phyloP scores from a whole-genome alignment of 345 rosid species.

The Anacardium occidentale region DNA sequence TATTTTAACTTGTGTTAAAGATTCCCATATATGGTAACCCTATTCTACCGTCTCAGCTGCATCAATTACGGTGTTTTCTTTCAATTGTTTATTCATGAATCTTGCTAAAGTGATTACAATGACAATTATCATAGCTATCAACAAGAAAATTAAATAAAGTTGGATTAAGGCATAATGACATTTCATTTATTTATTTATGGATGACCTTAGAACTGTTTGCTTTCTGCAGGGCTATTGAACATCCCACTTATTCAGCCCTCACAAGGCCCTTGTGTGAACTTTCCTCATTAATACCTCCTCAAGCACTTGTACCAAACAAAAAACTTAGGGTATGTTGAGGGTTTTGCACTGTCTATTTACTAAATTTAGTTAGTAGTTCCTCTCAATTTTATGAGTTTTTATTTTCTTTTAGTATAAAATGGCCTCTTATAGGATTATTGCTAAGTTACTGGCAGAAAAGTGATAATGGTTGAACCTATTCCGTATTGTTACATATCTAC shows the following conservation, averaged over 20 bases:
- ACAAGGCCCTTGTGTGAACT: constrained; percentile 98
- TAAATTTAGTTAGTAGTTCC: neutral
- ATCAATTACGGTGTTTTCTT: constrained; percentile 17
- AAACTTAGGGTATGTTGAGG: constrained; percentile 76
- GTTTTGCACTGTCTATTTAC: constrained; percentile 1
- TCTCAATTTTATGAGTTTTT: neutral
- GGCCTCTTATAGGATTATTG: neutral
- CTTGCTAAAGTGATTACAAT: constrained; percentile 2
- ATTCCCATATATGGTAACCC: constrained; percentile 92
- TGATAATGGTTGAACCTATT: neutral
- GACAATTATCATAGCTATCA: constrained; percentile 5
- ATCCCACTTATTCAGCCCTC: constrained; percentile 95
- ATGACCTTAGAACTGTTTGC: constrained; percentile 13
- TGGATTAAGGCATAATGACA: neutral
- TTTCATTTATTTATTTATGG: constrained; percentile 1
- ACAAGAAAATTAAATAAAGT: neutral
- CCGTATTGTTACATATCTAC: neutral
- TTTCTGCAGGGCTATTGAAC: constrained; percentile 90
- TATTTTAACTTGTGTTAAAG: constrained; percentile 92
- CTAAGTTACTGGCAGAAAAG: constrained; percentile 4
- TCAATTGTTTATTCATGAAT: constrained; percentile 13
- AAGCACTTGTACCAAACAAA: constrained; percentile 79
- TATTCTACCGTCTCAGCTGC: constrained; percentile 13
- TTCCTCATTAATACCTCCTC: constrained; percentile 88
- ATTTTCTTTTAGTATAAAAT: neutral